Evolutionary conservation across 1,284 basidiomycete genomes (phyloP), one percentile per base, ranked within the genome.

Genomic region (Austroboletus niveus): DNA sequence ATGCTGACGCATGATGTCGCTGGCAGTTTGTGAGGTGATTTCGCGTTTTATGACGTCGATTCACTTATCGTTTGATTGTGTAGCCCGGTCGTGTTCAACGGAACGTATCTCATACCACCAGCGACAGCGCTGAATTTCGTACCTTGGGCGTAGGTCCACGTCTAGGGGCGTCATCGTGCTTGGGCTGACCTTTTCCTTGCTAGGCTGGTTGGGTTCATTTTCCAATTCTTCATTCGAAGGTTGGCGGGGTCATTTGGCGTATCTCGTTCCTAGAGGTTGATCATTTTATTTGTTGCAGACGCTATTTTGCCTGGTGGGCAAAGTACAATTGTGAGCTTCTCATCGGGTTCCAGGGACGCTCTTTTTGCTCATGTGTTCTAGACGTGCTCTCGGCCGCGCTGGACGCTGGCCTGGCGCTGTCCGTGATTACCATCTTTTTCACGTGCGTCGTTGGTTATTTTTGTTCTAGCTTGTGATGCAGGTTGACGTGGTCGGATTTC

Each of bases 281-380:
- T 24, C 22, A 5, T 24, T 24, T 24, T 24, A 24, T 24, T 24
- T 24, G 5, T 24, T 24, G 5, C 47, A 75, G 76, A 53, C 72
- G 77, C 43, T 73, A 80, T 58, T 88, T 87, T 70, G 69, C 76
- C 0, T 87, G 84, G 82, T 89, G 85, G 86, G 76, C 79, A 22
- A 86, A 86, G 69, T 87, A 84, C 68, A 85, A 86, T 62, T 85
- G 78, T 77, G 55, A 42, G 48, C 51, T 34, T 9, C 22, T 24
- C 22, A 24, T 24, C 22, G 3, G 22, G 22, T 24, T 24, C 5
- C 5, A 24, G 5, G 22, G 22, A 24, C 22, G 22, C 5, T 10
- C 8, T 0, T 30, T 24, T 45, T 40, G 34, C 35, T 32, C 42
- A 22, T 15, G 38, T 0, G 22, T 8, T 31, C 1, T 45, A 79